These are phyloP conservation scores for Jamesozyma jinghongensis DNA, from an alignment of 805 yeast genomes.

Conservation along the genomic window DNA sequence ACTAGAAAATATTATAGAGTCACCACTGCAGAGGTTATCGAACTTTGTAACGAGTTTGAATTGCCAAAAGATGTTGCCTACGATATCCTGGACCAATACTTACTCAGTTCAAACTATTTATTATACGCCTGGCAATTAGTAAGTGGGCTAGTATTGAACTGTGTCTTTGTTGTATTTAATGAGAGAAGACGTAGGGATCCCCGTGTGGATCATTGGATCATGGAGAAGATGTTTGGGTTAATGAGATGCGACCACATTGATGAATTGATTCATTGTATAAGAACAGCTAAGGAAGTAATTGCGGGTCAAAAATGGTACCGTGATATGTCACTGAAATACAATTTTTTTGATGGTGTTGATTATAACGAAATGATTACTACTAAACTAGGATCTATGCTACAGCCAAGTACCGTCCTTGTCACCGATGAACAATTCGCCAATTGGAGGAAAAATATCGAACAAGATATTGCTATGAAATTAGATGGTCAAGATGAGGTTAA, in stretches of 20 bases:
- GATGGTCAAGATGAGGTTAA: too few relatives aligned
- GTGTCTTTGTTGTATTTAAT: slow-evolving; percentile 47
- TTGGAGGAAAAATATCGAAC: slow-evolving; percentile 29
- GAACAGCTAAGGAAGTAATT: slow-evolving; percentile 44
- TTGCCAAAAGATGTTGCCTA: slow-evolving; percentile 47
- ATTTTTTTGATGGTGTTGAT: slow-evolving; percentile 25
- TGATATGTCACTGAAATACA: slow-evolving; percentile 40
- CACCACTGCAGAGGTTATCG: slow-evolving; percentile 36
- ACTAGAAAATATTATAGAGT: slow-evolving; percentile 27
- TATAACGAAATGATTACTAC: slow-evolving; percentile 19
- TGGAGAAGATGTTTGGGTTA: slow-evolving; percentile 42
- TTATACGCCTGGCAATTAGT: slow-evolving; percentile 61
- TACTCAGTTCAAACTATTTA: slow-evolving; percentile 42
- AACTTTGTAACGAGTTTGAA: slow-evolving; percentile 55
- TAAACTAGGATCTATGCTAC: slow-evolving; percentile 32
- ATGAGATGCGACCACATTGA: slow-evolving; percentile 42
- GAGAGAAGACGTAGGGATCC: slow-evolving; percentile 37
- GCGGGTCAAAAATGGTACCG: slow-evolving; percentile 55
- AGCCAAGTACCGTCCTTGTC: slow-evolving; percentile 24
- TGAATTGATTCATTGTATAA: slow-evolving; percentile 46
- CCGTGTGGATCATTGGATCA: slow-evolving; percentile 40
- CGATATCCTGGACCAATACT: slow-evolving; percentile 42
- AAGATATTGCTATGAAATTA: slow-evolving; percentile 11
- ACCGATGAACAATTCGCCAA: slow-evolving; percentile 25
- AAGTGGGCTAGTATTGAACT: slow-evolving; percentile 56